Base-by-base conservation (phyloP, 2,329 filamentous ascomycete genomes). In the Colletotrichum sp. region DNA sequence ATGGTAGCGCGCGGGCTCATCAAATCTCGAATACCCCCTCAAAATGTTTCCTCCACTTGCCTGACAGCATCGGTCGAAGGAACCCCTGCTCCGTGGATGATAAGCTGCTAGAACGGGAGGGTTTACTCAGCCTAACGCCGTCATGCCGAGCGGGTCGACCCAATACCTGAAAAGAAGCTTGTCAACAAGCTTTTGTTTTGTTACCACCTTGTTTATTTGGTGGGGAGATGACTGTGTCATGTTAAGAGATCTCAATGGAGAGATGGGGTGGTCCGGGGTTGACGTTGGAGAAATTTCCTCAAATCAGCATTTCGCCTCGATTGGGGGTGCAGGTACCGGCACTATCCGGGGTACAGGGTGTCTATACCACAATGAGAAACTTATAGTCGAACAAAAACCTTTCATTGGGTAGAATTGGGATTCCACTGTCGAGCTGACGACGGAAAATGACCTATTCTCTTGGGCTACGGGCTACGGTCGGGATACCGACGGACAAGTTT, bases 221-320 rank as follows among this genome's bases (percentile, higher is more conserved):
- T 39, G 61, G 72, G 55, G 72, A 32, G 16, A 30, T 24, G 18
- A 43, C 13, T 68, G 68, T 75, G 52, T 63, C 72, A 72, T 61
- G 61, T 75, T 67, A 16, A 72, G 60, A 30, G 24, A 26, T 43
- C 34, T 68, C 36, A 34, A 72, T 30, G 52, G n/a, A 64, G 55
- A 13, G n/a, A 34, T 72, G 30, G 68, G 68, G 70, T 64, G 52
- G 72, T 66, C 52, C 72, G 68, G 72, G 68, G 61, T 55, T 26
- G 14, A 13, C 24, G 24, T 66, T 67, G 55, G 72, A 30, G 61
- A 73, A 68, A 68, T 73, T 75, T 72, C 73, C 73, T 75, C 73
- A 57, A 75, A 75, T 73, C 63, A 75, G 70, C 63, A 48, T 72
- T 32, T 67, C 28, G 43, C 10, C 69, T 14, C 21, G 32, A 30